Evolutionary conservation across 805 yeast species (phyloP), one percentile per base, ranked within the genome.

Genomic region (Pichia gijzeniarum): DNA sequence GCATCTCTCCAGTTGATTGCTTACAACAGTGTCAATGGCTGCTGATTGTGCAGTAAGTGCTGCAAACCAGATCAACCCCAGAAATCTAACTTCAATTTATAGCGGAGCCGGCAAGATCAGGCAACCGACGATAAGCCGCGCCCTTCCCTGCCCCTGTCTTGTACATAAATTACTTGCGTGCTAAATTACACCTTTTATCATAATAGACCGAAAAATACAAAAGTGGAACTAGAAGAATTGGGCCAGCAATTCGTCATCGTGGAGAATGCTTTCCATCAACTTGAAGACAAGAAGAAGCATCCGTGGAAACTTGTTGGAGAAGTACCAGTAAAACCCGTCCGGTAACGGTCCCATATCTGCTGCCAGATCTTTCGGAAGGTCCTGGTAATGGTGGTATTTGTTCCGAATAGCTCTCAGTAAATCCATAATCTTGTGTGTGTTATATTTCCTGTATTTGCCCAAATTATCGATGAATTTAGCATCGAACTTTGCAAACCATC

Each of bases 351-450:
- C 82, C 77, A 93, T 83, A 41, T 76, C 71, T 14, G 59, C 60
- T 43, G 77, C 79, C 47, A 93, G 70, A 13, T 69, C 75, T 9
- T 66, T 72, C 1, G 96, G 96, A 59, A 90, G 67, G 61, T 93
- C 99, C 65, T 88, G 88, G 62, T 76, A 91, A 62, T 93, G 99
- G 62, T 93, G 98, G 58, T 87, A 83, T 63, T 93, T 93, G 67
- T 93, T 93, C 56, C 99, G 73, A 54, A 93, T 64, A 0, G 96
- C 96, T 48, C 99, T 71, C 48, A 93, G 65, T 42, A 93, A 66
- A 61, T 93, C 99, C 80, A 89, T 79, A 38, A 93, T 64, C 55
- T 80, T 85, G 47, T 75, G 79, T 0, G 84, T 76, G 52, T 83
- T 82, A 62, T 93, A 93, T 62, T 88, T 90, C 54, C 99, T 74